Base-by-base conservation (phyloP, 306 rosid species). In the Lathyrus tuberosus region DNA sequence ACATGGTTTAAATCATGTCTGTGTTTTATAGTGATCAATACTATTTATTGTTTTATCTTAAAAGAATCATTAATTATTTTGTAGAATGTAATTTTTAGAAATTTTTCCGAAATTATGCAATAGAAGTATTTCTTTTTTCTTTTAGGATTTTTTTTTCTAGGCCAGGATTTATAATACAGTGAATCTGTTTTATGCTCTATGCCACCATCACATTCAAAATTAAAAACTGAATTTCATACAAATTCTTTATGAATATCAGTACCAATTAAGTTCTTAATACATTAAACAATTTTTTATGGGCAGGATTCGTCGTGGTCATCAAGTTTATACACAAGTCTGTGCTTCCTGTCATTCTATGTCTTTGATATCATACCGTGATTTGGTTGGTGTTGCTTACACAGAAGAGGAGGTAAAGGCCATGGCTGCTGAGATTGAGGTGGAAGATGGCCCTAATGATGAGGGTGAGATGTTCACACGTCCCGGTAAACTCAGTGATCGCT, bases 301-400 rank as follows among this genome's bases (percentile, higher is more conserved):
- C 95, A 94, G 99, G 88, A 83, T 94, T 76, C 96, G 99, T 43
- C 97, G 97, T 71, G 99, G 99, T 79, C 99, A 94, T 85, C 97
- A 91, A 84, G 99, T 94, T 76, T 94, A 94, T 79, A 70, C 70
- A 35, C 89, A 94, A 86, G 97, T 94, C 75, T 94, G 97, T 79
- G 97, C 97, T 54, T 94, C 99, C 17, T 94, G 97, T 74, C 99
- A 94, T 83, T 94, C 99, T 11, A 88, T 91, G 97, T 88, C 99
- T 71, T 83, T 94, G 72, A 69, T 90, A 80, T 94, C 99, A 11
- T 94, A 87, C 84, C 96, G 97, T 87, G 99, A 94, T 83, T 86
- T 94, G 95, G 99, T 94, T 78, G 97, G 96, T 51, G 90, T 94
- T 43, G 98, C 98, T 41, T 94, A 94, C 72, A 94, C 98, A 1